Conservation (phyloP, 257 asterid genomes). For the Voacanga thouarsii region DNA sequence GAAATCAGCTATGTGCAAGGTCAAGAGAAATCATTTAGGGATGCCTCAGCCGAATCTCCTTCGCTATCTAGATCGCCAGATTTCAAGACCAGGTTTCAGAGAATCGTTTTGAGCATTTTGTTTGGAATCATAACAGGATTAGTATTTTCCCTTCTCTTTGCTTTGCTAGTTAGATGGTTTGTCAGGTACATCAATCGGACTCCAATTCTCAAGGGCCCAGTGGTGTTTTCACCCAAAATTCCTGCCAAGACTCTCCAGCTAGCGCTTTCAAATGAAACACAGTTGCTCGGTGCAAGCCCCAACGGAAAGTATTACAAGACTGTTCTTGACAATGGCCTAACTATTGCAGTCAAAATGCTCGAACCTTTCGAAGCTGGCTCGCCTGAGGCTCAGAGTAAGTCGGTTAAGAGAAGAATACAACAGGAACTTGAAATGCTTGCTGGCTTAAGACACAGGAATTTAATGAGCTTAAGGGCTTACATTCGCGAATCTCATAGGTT, state of each 20-base stretch:
- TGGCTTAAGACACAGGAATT: constrained; percentile 66
- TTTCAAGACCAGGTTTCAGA: constrained; percentile 35
- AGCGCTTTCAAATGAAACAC: constrained; percentile 68
- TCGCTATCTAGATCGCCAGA: constrained; percentile 28
- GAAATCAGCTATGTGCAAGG: constrained; percentile 45
- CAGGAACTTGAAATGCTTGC: constrained; percentile 67
- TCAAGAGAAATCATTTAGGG: constrained; percentile 35
- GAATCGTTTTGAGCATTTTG: constrained; percentile 49
- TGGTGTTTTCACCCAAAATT: constrained; percentile 72
- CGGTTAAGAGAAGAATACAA: constrained; percentile 47
- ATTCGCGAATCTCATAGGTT: constrained; percentile 51
- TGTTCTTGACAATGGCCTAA: constrained; percentile 80
- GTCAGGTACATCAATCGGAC: constrained; percentile 59
- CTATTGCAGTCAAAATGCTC: constrained; percentile 73
- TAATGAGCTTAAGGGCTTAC: constrained; percentile 91
- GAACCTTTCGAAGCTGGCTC: constrained; percentile 41
- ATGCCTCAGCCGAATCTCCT: constrained; percentile 20
- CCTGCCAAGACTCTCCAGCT: constrained; percentile 53
- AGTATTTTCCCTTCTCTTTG: constrained; percentile 52
- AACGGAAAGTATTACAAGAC: constrained; percentile 69
- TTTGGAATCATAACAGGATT: constrained; percentile 69
- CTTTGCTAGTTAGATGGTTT: constrained; percentile 52
- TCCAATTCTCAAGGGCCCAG: constrained; percentile 68
- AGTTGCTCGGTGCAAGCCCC: constrained; percentile 62
- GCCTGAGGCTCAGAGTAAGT: constrained; percentile 36